These are phyloP conservation scores for Sporothrix globosa DNA, from an alignment of 2,329 filamentous ascomycete genomes.

Conservation along the genomic window DNA sequence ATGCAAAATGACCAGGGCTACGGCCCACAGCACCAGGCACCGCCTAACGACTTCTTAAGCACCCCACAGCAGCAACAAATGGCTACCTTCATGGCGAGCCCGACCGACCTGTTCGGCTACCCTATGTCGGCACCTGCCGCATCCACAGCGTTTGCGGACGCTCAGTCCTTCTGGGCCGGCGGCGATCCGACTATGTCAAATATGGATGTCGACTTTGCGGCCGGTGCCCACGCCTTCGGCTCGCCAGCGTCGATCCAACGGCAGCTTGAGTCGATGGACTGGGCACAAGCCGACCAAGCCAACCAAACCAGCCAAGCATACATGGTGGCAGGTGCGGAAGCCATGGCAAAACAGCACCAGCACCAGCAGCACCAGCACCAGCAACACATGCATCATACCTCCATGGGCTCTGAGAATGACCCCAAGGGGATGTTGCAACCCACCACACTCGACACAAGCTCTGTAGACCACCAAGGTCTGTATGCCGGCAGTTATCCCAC, in stretches of 20 bases:
- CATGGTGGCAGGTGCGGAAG: conserved; percentile 51
- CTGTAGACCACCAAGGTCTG: conserved; percentile 45
- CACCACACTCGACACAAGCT: conserved; percentile 45
- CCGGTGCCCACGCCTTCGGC: conserved; percentile 52
- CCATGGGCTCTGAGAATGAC: conserved; percentile 50
- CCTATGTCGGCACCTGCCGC: conserved; percentile 62
- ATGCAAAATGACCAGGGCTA: conserved; percentile 64
- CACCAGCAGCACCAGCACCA: conserved; percentile 38
- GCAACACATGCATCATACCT: conserved; percentile 30
- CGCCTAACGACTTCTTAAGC: conserved; percentile 46
- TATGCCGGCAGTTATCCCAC: conserved; percentile 50
- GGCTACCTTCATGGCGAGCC: conserved; percentile 51
- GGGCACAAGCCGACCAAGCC: conserved; percentile 59
- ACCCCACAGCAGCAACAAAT: conserved; percentile 56
- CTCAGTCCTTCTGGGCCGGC: conserved; percentile 57
- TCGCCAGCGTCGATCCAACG: conserved; percentile 50
- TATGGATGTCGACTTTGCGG: conserved; percentile 64
- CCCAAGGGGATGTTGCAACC: conserved; percentile 52
- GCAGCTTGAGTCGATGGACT: conserved; percentile 58
- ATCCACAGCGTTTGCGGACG: conserved; percentile 50
- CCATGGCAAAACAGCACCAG: conserved; percentile 44
- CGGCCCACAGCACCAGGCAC: conserved; percentile 48
- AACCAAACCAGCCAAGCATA: conserved; percentile 45
- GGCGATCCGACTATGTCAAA: conserved; percentile 51
- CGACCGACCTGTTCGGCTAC: conserved; percentile 62